Percentiles rank a stretch among this genome's conserved stretches.
Conservation (phyloP, 805 yeast genomes). For the Scheffersomyces coipomensis region DNA sequence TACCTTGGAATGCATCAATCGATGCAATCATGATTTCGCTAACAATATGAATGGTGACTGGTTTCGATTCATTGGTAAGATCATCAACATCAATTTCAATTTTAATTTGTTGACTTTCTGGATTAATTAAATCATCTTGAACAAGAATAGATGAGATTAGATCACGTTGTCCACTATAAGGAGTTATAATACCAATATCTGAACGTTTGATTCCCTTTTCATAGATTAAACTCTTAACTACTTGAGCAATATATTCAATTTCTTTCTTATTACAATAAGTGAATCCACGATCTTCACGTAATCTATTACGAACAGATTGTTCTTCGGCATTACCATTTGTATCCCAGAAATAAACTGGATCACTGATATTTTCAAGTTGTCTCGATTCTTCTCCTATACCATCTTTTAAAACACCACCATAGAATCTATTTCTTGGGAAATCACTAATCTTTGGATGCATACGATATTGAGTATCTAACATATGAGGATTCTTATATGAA, state of each 20-base stretch:
- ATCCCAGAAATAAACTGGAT: constrained; percentile 63
- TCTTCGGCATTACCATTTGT: constrained; percentile 51
- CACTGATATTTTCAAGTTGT: constrained; percentile 41
- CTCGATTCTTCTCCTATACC: constrained; percentile 60
- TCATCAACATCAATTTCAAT: constrained; percentile 65
- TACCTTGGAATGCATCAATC: constrained; percentile 62
- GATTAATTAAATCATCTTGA: constrained; percentile 55
- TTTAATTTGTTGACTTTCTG: constrained; percentile 44
- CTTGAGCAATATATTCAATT: constrained; percentile 44
- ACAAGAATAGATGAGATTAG: constrained; percentile 50
- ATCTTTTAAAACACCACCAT: constrained; percentile 47
- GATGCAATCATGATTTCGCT: constrained; percentile 52
- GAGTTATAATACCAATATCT: constrained; percentile 67
- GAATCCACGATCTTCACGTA: constrained; percentile 51
- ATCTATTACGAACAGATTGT: constrained; percentile 45
- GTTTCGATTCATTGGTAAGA: constrained; percentile 42
- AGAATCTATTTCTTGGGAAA: constrained; percentile 54
- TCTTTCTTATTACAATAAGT: constrained; percentile 61
- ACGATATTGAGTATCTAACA: constrained; percentile 69
- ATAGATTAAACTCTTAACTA: constrained; percentile 48
- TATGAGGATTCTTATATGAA: constrained; percentile 56
- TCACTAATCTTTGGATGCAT: constrained; percentile 66
- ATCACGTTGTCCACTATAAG: constrained; percentile 76
- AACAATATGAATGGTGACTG: constrained; percentile 49
- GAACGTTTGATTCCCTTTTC: constrained; percentile 50